phyloP scores from a whole-genome alignment of 371 early-diverging fungal genomes.

The Mortierella polycephala region DNA sequence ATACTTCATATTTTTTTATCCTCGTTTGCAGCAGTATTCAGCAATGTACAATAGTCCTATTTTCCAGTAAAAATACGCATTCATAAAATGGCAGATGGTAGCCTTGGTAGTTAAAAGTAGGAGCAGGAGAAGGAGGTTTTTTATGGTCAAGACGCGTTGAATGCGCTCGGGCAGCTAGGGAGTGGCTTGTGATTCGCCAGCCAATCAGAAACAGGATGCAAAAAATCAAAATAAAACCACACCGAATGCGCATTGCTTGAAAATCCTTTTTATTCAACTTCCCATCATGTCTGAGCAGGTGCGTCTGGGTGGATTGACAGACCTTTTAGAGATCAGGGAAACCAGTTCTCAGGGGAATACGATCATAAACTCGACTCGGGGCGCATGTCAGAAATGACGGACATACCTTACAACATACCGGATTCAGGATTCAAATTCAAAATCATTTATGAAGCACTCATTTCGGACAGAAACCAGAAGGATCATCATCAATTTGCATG shows the following conservation, averaged over 20 bases:
- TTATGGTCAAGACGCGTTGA: too few relatives aligned
- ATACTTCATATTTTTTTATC: neutral
- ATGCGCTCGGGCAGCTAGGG: neutral
- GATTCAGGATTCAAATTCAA: neutral
- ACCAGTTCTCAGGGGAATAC: neutral
- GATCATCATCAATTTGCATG: slow-evolving; percentile 30
- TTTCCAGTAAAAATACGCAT: neutral
- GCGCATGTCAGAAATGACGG: neutral
- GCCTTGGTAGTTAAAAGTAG: too few relatives aligned
- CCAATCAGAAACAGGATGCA: slow-evolving; percentile 25
- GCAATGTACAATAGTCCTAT: neutral
- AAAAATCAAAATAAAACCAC: slow-evolving; percentile 24
- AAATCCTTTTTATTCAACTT: slow-evolving; percentile 57
- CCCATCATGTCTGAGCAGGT: slow-evolving; percentile 63
- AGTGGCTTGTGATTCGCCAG: slow-evolving; percentile 21
- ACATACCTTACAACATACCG: too few relatives aligned
- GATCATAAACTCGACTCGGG: neutral
- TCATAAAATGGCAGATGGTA: neutral
- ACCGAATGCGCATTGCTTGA: slow-evolving; percentile 36
- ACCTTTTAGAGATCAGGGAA: neutral
- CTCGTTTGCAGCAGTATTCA: neutral
- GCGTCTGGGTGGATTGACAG: slow-evolving; percentile 29
- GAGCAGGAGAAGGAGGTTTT: too few relatives aligned
- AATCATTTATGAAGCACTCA: neutral
- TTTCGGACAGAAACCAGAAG: neutral